Percentiles rank a stretch among this genome's conserved stretches.
phyloP scores from a whole-genome alignment of 2,329 filamentous ascomycete species.

The Pestalotiopsis sp. region DNA sequence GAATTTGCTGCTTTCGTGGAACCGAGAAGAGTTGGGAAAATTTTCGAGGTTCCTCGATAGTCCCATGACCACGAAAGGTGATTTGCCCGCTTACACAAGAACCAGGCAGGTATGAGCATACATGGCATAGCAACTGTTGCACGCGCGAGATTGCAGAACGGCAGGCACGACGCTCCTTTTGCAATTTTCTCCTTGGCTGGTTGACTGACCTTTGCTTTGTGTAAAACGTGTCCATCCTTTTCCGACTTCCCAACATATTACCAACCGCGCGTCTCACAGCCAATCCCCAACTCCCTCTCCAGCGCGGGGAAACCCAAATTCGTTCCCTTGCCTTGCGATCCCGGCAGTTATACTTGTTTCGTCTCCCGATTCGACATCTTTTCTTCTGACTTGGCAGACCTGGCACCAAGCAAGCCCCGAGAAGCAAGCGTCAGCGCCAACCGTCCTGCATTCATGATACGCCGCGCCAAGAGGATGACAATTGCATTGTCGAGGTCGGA shows the following conservation, averaged over 20 bases:
- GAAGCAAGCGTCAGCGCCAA: background rate
- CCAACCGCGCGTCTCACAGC: background rate
- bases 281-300: background rate
- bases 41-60: background rate
- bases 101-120: no score
- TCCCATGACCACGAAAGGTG: background rate
- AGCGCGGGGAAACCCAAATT: background rate
- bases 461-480: background rate
- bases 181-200: background rate
- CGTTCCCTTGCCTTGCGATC: background rate
- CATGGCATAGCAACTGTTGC: no score
- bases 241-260: background rate
- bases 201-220: background rate
- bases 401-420: background rate
- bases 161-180: background rate
- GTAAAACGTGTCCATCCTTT: background rate
- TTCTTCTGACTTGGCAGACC: background rate
- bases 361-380: background rate
- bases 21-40: background rate
- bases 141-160: background rate
- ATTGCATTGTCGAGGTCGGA: background rate
- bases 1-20: background rate
- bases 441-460: background rate
- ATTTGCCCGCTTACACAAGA: background rate
- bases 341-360: background rate